These are phyloP conservation scores for Thozetella sp. DNA, from an alignment of 495 filamentous ascomycete genomes.

Conservation along the genomic window DNA sequence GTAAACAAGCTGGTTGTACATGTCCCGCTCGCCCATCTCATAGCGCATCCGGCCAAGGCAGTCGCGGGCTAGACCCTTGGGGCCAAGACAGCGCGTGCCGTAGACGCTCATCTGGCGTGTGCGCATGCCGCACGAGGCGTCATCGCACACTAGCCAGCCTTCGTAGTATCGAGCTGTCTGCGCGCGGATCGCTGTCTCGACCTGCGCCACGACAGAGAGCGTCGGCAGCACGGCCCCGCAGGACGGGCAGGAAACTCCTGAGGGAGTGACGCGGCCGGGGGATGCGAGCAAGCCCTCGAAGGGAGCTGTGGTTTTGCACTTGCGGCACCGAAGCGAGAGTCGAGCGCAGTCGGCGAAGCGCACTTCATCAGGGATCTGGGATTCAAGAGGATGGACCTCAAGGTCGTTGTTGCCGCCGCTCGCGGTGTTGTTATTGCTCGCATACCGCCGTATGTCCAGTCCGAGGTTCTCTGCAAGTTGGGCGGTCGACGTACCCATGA, in stretches of 20 bases:
- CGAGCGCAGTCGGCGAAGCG: conserved; percentile 82
- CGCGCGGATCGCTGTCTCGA: conserved; percentile 80
- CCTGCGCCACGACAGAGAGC: conserved; percentile 77
- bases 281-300: conserved; percentile 75
- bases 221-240: conserved; percentile 62
- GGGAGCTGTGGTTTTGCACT: conserved; percentile 68
- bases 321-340: conserved; percentile 76
- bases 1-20: conserved; percentile 95
- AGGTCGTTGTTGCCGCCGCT: conserved; percentile 49
- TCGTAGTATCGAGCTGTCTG: conserved; percentile 86
- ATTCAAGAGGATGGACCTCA: conserved; percentile 86
- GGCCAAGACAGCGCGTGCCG: conserved; percentile 86
- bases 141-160: conserved; percentile 88
- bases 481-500: conserved; percentile 84
- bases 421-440: conserved; percentile 26
- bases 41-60: conserved; percentile 90
- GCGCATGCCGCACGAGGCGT: conserved; percentile 80
- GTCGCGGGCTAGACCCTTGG: conserved; percentile 75
- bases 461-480: conserved; percentile 92
- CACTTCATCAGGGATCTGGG: conserved; percentile 83
- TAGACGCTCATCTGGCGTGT: conserved; percentile 92
- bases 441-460: conserved; percentile 86
- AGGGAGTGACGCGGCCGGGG: conserved; percentile 59
- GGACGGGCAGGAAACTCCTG: conserved; percentile 75
- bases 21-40: conserved; percentile 81